Conservation (phyloP, 2,329 filamentous ascomycete species). For the Fusarium brachygibbosum region DNA sequence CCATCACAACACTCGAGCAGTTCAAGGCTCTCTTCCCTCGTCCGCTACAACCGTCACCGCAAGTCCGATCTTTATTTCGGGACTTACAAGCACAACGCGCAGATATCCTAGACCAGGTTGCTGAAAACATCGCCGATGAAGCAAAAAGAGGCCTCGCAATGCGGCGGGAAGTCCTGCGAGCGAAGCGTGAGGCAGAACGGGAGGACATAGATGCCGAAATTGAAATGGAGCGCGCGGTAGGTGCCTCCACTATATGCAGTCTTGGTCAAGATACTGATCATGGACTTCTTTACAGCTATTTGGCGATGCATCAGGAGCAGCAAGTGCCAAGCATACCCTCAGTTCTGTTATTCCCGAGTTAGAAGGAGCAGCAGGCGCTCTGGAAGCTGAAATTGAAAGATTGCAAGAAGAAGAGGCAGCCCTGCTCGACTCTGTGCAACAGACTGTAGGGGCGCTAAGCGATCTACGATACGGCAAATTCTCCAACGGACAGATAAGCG, state of each 20-base stretch:
- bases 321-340: conserved; percentile 70
- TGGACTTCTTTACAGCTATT: conserved; percentile 65
- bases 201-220: conserved; percentile 73
- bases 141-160: conserved; percentile 70
- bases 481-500: conserved; percentile 71
- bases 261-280: not conserved
- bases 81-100: conserved; percentile 83
- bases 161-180: conserved; percentile 68
- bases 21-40: conserved; percentile 84
- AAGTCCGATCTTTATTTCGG: conserved; percentile 79
- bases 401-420: conserved; percentile 74
- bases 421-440: conserved; percentile 72
- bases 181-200: conserved; percentile 65
- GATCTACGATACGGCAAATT: conserved; percentile 86
- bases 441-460: conserved; percentile 79
- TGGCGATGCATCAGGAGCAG: conserved; percentile 61
- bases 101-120: conserved; percentile 75
- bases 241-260: conserved; percentile 35
- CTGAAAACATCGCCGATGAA: conserved; percentile 75
- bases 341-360: conserved; percentile 76
- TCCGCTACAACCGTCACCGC: conserved; percentile 72
- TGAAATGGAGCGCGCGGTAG: conserved; percentile 71
- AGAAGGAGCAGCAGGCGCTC: conserved; percentile 72
- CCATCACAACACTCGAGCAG: conserved; percentile 78
- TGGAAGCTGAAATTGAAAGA: conserved; percentile 76